Evolutionary conservation across 805 yeast genomes (phyloP), one percentile per base, ranked within the genome.

Genomic region (Spathaspora gorwiae): DNA sequence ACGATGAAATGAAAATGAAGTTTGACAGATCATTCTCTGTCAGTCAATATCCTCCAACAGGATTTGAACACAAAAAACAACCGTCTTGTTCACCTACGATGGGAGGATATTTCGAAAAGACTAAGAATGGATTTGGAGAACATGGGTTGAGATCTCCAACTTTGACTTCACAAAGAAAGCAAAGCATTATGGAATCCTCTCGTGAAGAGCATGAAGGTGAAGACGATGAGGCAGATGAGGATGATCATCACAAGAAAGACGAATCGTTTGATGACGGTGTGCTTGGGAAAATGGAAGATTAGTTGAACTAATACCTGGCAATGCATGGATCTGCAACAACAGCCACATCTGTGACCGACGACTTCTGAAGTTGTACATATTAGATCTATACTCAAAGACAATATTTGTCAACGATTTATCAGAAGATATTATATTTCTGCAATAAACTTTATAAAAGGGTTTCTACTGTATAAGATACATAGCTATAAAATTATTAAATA

Each of bases 31-130:
- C 73, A 27, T 62, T 62, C 46, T 76, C 80, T 5, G 57, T 71
- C 8, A 68, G 76, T 6, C 76, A 70, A 43, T 65, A 69, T 42
- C 79, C 80, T 7, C 79, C 78, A 39, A 61, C 72, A 13, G 36
- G n/a, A 42, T 53, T 6, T 37, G 49, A 39, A 6, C 42, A 40
- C 30, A 31, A 15, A 19, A 39, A 15, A 31, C 35, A 35, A 12
- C 45, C 45, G 10, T 36, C 32, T 40, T 44, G 53, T 13, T 19
- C 37, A 3, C 26, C 15, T 7, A 39, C 51, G 15, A 42, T 48
- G 27, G 69, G 68, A 13, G 73, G 72, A 10, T 68, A 64, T 47
- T 50, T 68, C 38, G 72, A 66, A 44, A 51, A 50, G 12, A 55
- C 59, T 12, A 36, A 39, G 33, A 32, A 15, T 29, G 32, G 32